These are phyloP conservation scores for Monilinia aucupariae DNA, from an alignment of 2,329 filamentous ascomycete genomes.

Conservation along the genomic window DNA sequence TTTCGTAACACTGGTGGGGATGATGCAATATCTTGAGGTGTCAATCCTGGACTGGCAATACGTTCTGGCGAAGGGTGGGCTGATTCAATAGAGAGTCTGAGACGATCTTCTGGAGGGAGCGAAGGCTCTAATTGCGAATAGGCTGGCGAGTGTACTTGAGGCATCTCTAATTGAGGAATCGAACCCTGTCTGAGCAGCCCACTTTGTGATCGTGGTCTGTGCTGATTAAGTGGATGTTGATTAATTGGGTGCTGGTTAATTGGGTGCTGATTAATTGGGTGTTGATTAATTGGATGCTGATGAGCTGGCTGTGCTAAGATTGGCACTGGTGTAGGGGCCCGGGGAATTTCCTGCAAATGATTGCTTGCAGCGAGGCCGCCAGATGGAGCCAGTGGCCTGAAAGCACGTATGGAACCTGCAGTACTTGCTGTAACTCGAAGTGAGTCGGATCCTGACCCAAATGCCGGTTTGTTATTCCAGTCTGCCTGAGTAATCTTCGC, in stretches of 20 bases:
- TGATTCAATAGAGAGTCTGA: slow-evolving; percentile 39
- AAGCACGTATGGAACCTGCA: slow-evolving; percentile 77
- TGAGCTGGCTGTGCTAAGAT: slow-evolving; percentile 35
- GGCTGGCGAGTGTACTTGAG: slow-evolving; percentile 37
- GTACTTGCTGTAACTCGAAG: slow-evolving; percentile 87
- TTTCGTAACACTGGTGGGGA: slow-evolving; percentile 77
- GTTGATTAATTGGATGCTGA: slow-evolving; percentile 12
- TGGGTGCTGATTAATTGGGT: slow-evolving; percentile 4
- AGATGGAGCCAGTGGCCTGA: slow-evolving; percentile 62
- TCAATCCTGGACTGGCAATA: slow-evolving; percentile 51
- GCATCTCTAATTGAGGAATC: slow-evolving; percentile 41
- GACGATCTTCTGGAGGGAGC: slow-evolving; percentile 33
- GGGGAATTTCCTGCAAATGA: slow-evolving; percentile 66
- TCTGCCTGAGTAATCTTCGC: slow-evolving; percentile 71
- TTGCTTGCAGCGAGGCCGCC: slow-evolving; percentile 44
- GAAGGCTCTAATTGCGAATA: slow-evolving; percentile 35
- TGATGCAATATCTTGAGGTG: slow-evolving; percentile 78
- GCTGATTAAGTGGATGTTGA: slow-evolving; percentile 34
- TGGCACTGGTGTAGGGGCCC: slow-evolving; percentile 73
- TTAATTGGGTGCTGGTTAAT: background rate
- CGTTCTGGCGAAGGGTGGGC: slow-evolving; percentile 46
- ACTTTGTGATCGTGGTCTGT: slow-evolving; percentile 39
- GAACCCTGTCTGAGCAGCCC: slow-evolving; percentile 58
- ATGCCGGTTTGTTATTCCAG: slow-evolving; percentile 64
- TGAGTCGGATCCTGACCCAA: slow-evolving; percentile 71